Base-by-base conservation (phyloP, 345 rosid genomes). In the Microthlaspi erraticum region DNA sequence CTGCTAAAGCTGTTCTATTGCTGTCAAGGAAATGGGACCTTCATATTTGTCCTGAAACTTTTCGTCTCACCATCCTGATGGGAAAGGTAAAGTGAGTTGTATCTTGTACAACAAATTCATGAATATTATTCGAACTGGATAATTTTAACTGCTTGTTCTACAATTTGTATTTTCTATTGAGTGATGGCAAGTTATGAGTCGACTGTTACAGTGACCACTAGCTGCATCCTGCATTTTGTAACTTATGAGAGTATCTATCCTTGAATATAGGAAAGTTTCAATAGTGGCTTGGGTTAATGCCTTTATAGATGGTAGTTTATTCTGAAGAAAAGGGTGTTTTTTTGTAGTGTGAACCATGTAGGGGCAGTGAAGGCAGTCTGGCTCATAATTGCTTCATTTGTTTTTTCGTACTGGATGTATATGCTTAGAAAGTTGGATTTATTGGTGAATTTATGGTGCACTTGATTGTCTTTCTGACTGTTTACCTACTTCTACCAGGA, bases 21-120 rank as follows among this genome's bases (percentile, higher is more conserved):
- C 92, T 93, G 64, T 87, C 97, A 53, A 86, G 87, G 78, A 93
- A 84, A 86, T 93, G 93, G 97, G 94, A 93, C 89, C 80, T 88
- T 55, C 86, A 87, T 78, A 83, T 93, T 69, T 81, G 92, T 59
- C 90, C 97, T 14, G 83, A 83, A 64, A 58, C 85, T 46, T 93
- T 91, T 55, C 83, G 75, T 60, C 73, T 68, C 43, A 87, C 96
- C 45, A 68, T 91, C 58, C 72, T 79, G 79, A 76, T 84, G 60
- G 86, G 85, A 69, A 89, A 87, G 92, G 98, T 88, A 78, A 63
- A 68, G 76, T 59, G 29, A 65, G 29, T 68, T 62, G 65, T 60
- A 74, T 51, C 51, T 46, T 62, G 65, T 38, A 4, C 33, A 53
- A 69, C 53, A 50, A 51, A 62, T 54, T 45, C 19, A 45, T 61